phyloP scores from a whole-genome alignment of 2,329 filamentous ascomycete species.

The Cercospora sojina region DNA sequence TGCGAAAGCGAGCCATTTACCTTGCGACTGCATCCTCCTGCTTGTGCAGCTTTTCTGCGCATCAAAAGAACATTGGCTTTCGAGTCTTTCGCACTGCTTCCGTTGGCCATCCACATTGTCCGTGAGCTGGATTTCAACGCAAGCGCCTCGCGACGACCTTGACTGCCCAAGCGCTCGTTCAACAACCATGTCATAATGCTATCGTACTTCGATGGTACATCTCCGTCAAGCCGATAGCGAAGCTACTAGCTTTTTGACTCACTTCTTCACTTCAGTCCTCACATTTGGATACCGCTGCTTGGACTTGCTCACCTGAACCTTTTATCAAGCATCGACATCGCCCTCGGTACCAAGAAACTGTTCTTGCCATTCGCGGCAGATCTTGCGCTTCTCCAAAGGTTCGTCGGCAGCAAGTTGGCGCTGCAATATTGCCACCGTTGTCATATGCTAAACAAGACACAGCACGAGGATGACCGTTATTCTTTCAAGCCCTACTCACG shows the following conservation, averaged over 20 bases:
- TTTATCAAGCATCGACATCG: background rate
- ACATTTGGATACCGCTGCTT: background rate
- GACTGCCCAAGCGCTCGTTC: background rate
- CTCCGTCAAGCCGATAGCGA: background rate
- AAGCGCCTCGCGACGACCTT: background rate
- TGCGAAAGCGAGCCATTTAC: constrained; percentile 11
- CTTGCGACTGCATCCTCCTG: constrained; percentile 14
- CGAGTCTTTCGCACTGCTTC: background rate
- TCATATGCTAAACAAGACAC: background rate
- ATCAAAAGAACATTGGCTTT: background rate
- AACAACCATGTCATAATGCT: background rate
- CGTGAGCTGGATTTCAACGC: background rate
- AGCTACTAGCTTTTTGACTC: background rate
- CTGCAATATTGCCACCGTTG: background rate
- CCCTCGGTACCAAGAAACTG: background rate
- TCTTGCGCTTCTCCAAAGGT: background rate
- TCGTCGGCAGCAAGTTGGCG: background rate
- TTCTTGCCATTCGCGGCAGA: background rate
- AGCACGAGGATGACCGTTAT: background rate
- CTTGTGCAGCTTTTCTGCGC: constrained; percentile 10
- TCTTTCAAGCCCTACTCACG: background rate
- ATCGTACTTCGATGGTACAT: background rate
- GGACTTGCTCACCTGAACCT: background rate
- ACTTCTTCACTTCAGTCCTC: background rate
- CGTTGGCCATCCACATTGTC: background rate